Conservation (phyloP, 1,139 yeast species). For the Entelexis sorbosivorans region DNA sequence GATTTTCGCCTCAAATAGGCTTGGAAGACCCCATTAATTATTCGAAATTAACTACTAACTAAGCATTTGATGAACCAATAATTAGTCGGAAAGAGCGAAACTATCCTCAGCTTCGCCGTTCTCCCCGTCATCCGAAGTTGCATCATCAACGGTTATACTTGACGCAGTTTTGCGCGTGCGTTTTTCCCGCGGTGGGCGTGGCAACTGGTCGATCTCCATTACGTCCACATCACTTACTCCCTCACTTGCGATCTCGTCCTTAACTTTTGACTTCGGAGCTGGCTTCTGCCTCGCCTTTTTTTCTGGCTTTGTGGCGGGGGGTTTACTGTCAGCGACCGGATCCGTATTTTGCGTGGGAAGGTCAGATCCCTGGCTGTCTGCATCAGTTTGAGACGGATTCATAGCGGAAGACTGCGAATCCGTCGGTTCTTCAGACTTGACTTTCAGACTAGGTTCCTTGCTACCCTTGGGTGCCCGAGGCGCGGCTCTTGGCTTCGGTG, state of each 20-base stretch:
- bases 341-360: no score
- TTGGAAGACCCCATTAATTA: no score
- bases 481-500: constrained; percentile 19
- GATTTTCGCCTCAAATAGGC: no score
- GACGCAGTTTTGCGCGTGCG: neutral
- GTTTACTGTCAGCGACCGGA: no score
- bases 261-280: neutral
- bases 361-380: no score
- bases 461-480: constrained; percentile 13
- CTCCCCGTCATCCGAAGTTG: neutral
- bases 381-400: no score
- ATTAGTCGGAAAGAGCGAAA: neutral
- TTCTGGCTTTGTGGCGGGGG: neutral
- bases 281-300: neutral
- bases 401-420: neutral
- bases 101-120: neutral
- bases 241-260: constrained; percentile 1
- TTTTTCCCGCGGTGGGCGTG: neutral
- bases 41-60: no score
- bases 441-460: constrained; percentile 9
- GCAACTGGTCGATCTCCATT: neutral
- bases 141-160: neutral
- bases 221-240: neutral
- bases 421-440: neutral
- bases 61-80: no score